phyloP scores from a whole-genome alignment of 2,329 filamentous ascomycete genomes.

The Colletotrichum tanaceti region DNA sequence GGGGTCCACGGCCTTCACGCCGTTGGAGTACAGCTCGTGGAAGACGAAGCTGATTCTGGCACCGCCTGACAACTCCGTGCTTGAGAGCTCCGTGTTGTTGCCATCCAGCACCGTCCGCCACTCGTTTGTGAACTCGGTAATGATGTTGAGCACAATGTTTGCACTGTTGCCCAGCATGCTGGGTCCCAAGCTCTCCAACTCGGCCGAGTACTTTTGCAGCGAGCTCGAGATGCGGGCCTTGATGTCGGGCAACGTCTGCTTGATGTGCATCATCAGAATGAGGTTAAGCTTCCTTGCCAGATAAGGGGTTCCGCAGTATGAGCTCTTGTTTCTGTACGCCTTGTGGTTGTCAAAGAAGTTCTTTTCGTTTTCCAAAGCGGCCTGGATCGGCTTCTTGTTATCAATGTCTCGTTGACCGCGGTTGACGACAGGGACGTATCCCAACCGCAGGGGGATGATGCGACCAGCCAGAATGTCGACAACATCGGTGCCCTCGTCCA shows the following conservation, averaged over 20 bases:
- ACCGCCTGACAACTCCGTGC: slow-evolving; percentile 92
- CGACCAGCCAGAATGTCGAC: slow-evolving; percentile 98
- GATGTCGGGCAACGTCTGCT: slow-evolving; percentile 98
- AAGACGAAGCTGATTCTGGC: slow-evolving; percentile 99
- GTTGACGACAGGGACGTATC: slow-evolving; percentile 98
- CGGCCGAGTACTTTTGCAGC: slow-evolving; percentile 87
- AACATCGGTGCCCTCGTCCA: slow-evolving; percentile 98
- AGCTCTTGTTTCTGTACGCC: slow-evolving; percentile 97
- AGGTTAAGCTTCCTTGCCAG: slow-evolving; percentile 96
- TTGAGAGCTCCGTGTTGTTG: slow-evolving; percentile 96
- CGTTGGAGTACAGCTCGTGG: slow-evolving; percentile 97
- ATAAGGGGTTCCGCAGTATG: slow-evolving; percentile 98
- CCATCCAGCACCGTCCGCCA: slow-evolving; percentile 96
- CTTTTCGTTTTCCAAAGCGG: slow-evolving; percentile 92
- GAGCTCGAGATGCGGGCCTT: slow-evolving; percentile 96
- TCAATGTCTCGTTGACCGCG: slow-evolving; percentile 98
- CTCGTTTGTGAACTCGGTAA: slow-evolving; percentile 98
- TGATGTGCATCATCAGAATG: slow-evolving; percentile 99
- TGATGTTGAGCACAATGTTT: slow-evolving; percentile 98
- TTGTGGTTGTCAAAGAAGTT: slow-evolving; percentile 99
- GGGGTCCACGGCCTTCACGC: slow-evolving; percentile 96
- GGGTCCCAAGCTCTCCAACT: slow-evolving; percentile 86
- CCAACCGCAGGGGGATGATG: slow-evolving; percentile 93
- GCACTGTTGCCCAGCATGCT: slow-evolving; percentile 96
- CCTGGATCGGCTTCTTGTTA: slow-evolving; percentile 94